Conservation (phyloP, 208 protist genomes). For the Phytomonas sp. region DNA sequence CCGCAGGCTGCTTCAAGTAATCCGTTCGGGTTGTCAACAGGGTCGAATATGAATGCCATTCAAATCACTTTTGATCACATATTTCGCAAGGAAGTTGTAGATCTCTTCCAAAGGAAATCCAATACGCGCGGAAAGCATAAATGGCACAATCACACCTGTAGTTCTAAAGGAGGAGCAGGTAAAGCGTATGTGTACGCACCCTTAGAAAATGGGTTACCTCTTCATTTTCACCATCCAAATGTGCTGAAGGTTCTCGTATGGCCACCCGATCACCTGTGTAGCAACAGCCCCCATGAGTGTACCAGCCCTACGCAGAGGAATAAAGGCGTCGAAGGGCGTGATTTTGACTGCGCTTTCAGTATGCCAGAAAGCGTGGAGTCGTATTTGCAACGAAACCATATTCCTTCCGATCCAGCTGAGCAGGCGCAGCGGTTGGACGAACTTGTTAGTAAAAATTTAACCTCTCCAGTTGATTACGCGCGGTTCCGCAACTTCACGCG, state of each 20-base stretch:
- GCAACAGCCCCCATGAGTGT: background rate
- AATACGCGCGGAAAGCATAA: conserved; percentile 6
- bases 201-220: background rate
- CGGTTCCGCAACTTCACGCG: conserved; percentile 42
- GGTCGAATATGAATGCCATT: conserved; percentile 52
- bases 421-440: conserved; percentile 33
- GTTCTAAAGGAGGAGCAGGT: background rate
- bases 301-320: background rate
- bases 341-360: conserved; percentile 24
- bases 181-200: background rate
- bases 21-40: conserved; percentile 26
- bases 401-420: conserved; percentile 25
- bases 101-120: conserved; percentile 38
- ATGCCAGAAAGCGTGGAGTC: conserved; percentile 27
- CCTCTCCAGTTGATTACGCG: conserved; percentile 22
- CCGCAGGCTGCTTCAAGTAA: conserved; percentile 6
- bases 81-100: conserved; percentile 36
- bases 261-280: background rate
- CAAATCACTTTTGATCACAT: conserved; percentile 79
- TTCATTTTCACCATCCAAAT: background rate
- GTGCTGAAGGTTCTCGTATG: conserved; percentile 18
- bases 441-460: conserved; percentile 32
- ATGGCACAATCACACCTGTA: background rate
- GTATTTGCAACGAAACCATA: conserved; percentile 29
- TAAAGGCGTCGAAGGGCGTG: conserved; percentile 7